Percentiles rank a stretch among this genome's conserved stretches.
Evolutionary conservation across 2,329 filamentous ascomycete genomes (phyloP).

Genomic region (Scopulariopsis brevicaulis): DNA sequence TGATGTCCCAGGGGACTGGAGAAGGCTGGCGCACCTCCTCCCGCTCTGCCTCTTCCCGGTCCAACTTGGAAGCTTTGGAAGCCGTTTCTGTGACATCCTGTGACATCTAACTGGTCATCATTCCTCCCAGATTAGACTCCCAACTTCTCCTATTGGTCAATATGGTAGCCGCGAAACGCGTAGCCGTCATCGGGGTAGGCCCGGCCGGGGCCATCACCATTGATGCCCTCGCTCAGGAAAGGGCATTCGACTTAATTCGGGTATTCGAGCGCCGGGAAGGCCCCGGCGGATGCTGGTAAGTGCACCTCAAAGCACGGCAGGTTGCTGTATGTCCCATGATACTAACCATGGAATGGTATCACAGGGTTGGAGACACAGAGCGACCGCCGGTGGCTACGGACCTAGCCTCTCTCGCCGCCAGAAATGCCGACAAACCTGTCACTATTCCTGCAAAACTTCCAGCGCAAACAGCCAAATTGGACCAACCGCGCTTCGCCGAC

Average conservation of each 20-base stretch:
- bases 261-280: slow-evolving; percentile 51
- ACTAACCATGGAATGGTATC: background rate
- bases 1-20: too few species aligned
- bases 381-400: slow-evolving; percentile 28
- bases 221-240: slow-evolving; percentile 47
- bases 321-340: background rate
- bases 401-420: slow-evolving; percentile 30
- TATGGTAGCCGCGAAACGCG: slow-evolving; percentile 22
- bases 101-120: background rate
- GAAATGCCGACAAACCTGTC: slow-evolving; percentile 37
- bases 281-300: slow-evolving; percentile 50
- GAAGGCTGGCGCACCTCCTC: too few species aligned
- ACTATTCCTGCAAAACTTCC: slow-evolving; percentile 35
- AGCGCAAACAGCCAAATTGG: slow-evolving; percentile 24
- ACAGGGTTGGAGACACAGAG: slow-evolving; percentile 28
- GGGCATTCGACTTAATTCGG: slow-evolving; percentile 43
- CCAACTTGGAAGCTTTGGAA: background rate
- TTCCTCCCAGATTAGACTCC: background rate
- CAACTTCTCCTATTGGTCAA: background rate
- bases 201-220: slow-evolving; percentile 53
- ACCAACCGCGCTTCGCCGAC: slow-evolving; percentile 38
- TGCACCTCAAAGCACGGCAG: background rate
- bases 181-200: slow-evolving; percentile 65
- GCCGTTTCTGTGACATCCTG: background rate
- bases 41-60: too few species aligned